Base-by-base conservation (phyloP, 768 basidiomycete species). In the Lyophyllum shimeji region DNA sequence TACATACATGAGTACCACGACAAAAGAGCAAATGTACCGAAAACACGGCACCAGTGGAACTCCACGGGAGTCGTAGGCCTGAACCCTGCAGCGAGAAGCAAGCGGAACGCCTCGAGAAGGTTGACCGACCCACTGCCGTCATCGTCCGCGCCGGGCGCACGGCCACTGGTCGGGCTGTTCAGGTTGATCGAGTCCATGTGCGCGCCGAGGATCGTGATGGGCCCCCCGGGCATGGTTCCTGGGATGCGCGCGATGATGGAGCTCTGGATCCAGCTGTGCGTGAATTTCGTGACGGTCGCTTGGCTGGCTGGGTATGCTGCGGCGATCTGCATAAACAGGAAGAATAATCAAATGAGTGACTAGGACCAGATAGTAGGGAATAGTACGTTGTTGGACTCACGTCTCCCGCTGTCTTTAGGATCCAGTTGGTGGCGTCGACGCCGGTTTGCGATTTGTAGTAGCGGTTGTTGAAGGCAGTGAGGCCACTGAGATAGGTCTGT, bases 91-190 rank as follows among this genome's bases (percentile, higher is more conserved):
- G 71, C 73, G 37, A 80, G 52, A 29, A 81, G 67, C 2, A 71
- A 66, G 27, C 78, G 72, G 55, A 76, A 74, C 3, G 75, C 69
- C 63, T 81, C 79, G 8, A 81, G 67, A 40, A 80, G 73, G 49
- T 76, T 78, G 17, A 79, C 76, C 23, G 74, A 71, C n/a, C 80
- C 79, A 12, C 74, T 74, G 15, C 72, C 75, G 34, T 72, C 72
- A 55, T 75, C 75, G 44, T 76, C 75, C 1, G 69, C 69, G 21
- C 76, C 76, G n/a, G 74, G 75, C 1, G 70, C 71, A 40, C 63
- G 58, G 9, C 65, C 67, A 43, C 60, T 63, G 1, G 63, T 57
- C 1, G 67, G 69, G 24, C 60, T 67, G 11, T 52, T 61, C 17
- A 62, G 56, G 44, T 71, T 70, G 57, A 64, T 65, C 0, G 65